These are phyloP conservation scores for Pyricularia grisea DNA, from an alignment of 2,329 filamentous ascomycete genomes.

Conservation along the genomic window DNA sequence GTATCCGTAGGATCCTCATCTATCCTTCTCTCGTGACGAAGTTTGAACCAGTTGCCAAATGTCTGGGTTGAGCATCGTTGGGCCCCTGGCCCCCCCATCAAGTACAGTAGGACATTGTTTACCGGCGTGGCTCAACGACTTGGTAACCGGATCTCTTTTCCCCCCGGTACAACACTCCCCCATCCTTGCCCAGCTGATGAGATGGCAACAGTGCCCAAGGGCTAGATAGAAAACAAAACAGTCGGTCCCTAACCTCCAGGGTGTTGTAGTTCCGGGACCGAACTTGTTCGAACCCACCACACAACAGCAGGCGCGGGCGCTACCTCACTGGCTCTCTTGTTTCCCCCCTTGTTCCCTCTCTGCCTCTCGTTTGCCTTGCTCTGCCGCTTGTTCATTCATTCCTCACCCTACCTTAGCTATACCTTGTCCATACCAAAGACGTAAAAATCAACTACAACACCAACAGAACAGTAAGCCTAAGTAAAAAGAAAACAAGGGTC, in stretches of 20 bases:
- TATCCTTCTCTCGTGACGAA: background rate
- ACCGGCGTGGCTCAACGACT: background rate
- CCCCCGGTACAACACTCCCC: background rate
- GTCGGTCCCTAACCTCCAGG: background rate
- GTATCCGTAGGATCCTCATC: background rate
- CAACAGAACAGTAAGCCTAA: background rate
- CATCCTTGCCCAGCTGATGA: background rate
- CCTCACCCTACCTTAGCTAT: background rate
- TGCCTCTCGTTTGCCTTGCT: background rate
- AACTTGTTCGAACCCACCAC: background rate
- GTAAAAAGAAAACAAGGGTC: background rate
- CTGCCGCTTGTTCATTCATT: background rate
- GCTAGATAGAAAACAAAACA: background rate
- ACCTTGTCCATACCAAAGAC: background rate
- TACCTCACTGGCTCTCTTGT: background rate
- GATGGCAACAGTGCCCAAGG: background rate
- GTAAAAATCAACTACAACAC: background rate
- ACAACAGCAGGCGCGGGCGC: background rate
- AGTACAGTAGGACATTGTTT: background rate
- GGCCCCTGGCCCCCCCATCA: background rate
- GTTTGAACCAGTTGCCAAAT: background rate
- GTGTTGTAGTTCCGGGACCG: background rate
- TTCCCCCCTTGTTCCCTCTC: background rate
- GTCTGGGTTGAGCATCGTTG: background rate
- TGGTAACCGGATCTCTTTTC: background rate